phyloP scores from a whole-genome alignment of 306 rosid genomes.

The Bauhinia variegata region DNA sequence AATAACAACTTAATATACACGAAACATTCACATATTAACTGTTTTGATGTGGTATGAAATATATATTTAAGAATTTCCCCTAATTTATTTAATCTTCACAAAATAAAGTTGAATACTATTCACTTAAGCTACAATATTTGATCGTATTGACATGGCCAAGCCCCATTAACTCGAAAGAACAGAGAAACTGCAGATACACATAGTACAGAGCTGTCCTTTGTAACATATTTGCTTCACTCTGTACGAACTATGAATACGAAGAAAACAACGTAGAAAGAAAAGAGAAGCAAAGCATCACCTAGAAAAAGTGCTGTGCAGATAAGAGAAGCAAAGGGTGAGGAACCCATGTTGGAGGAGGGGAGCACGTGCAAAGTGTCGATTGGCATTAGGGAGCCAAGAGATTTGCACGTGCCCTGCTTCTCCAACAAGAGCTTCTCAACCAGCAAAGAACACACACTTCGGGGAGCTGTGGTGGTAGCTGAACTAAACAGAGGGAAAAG shows the following conservation, averaged over 20 bases:
- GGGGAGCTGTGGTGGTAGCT: constrained; percentile 28
- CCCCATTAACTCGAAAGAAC: neutral
- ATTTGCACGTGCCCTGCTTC: constrained; percentile 99
- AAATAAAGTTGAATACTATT: too few relatives aligned
- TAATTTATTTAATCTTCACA: too few relatives aligned
- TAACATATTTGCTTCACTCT: neutral
- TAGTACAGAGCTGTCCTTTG: neutral
- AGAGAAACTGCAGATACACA: constrained; percentile 16
- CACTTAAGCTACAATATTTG: too few relatives aligned
- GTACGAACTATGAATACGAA: too few relatives aligned
- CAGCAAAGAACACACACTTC: constrained; percentile 19
- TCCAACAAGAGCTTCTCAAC: constrained; percentile 86
- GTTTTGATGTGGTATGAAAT: too few relatives aligned
- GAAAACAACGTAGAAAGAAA: neutral
- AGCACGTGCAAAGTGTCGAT: constrained; percentile 69
- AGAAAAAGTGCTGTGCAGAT: neutral
- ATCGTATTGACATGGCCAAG: neutral
- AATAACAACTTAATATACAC: too few relatives aligned
- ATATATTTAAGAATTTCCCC: too few relatives aligned
- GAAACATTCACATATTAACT: too few relatives aligned
- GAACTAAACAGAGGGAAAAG: constrained; percentile 29
- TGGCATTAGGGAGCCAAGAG: constrained; percentile 26
- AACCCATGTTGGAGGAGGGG: constrained; percentile 86
- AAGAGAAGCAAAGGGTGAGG: constrained; percentile 41
- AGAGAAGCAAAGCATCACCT: constrained; percentile 21